These are phyloP conservation scores for Nidula microcarpa DNA, from an alignment of 768 basidiomycete species.

Conservation along the genomic window DNA sequence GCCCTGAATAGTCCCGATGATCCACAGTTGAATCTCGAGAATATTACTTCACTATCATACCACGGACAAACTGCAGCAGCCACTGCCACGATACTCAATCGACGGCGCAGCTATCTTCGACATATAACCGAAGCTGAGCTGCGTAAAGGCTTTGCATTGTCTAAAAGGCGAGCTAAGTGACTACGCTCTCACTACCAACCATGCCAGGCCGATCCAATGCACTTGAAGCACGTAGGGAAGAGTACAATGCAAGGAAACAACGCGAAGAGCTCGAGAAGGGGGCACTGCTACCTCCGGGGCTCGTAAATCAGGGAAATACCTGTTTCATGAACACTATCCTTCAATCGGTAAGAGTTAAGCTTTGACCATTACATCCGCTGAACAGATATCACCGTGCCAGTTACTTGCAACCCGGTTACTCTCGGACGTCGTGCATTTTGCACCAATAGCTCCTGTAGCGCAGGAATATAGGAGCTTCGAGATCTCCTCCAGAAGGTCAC, in stretches of 20 bases:
- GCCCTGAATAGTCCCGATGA: no score
- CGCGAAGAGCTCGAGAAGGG: constrained; percentile 61
- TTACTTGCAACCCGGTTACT: constrained; percentile 65
- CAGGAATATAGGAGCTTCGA: constrained; percentile 35
- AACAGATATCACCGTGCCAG: constrained; percentile 25
- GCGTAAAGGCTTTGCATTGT: no score
- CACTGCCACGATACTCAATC: not conserved
- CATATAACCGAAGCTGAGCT: not conserved
- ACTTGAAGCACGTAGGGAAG: not conserved
- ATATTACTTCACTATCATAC: not conserved
- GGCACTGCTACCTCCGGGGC: constrained; percentile 67
- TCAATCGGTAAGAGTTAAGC: constrained; percentile 64
- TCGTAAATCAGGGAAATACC: constrained; percentile 82
- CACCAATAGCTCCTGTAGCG: constrained; percentile 37
- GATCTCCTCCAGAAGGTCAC: constrained; percentile 52
- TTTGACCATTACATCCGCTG: not conserved
- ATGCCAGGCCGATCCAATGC: not conserved
- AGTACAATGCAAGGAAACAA: constrained; percentile 49
- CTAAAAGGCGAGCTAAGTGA: not conserved
- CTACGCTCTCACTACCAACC: not conserved
- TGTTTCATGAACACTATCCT: constrained; percentile 97
- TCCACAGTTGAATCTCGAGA: not conserved
- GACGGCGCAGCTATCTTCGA: not conserved
- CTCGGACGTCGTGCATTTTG: constrained; percentile 53
- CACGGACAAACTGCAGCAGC: not conserved